Evolutionary conservation across 495 filamentous ascomycete genomes (phyloP), one percentile per base, ranked within the genome.

Genomic region (Articulospora tetracladia): DNA sequence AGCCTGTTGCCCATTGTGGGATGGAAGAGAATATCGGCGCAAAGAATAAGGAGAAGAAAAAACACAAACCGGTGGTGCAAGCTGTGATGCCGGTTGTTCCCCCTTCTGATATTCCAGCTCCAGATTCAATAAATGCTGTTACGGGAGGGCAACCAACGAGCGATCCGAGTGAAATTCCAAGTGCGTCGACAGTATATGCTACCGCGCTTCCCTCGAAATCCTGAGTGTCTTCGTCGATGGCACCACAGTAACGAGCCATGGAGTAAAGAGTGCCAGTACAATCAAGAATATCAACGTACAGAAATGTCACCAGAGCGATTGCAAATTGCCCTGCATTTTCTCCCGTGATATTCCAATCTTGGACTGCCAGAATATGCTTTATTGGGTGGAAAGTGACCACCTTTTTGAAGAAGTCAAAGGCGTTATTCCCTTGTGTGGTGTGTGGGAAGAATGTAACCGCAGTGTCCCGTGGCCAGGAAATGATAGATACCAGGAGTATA

Each of bases 21-120:
- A 93, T 93, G 0, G 85, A 89, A 15, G 90, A 89, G 69, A 93
- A 93, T 59, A 93, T 91, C 1, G 90, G 90, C 0, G 90, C 89
- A 70, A 93, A 93, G 79, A 93, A 93, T 32, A 93, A 82, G 34
- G 88, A 80, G 68, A 93, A 85, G 78, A 93, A 92, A 78, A 93
- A 93, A 71, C 86, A 89, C 53, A 92, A 28, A 26, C 90, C 90
- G 0, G 90, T 86, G 46, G 81, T 73, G 68, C 87, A 85, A n/a
- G 90, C 86, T 1, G 89, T 92, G n/a, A 93, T 74, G 8, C 90
- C 90, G 0, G 90, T 93, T 62, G 85, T 84, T 17, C 89, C 90
- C 25, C 90, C 90, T 74, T 93, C 90, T 3, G 88, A 87, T 65
- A 93, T 93, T 61, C 90, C 90, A 15, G 90, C 89, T 63, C 89